Evolutionary conservation across 2,329 filamentous ascomycete genomes (phyloP), one percentile per base, ranked within the genome.

Genomic region (Fusarium dimerum): DNA sequence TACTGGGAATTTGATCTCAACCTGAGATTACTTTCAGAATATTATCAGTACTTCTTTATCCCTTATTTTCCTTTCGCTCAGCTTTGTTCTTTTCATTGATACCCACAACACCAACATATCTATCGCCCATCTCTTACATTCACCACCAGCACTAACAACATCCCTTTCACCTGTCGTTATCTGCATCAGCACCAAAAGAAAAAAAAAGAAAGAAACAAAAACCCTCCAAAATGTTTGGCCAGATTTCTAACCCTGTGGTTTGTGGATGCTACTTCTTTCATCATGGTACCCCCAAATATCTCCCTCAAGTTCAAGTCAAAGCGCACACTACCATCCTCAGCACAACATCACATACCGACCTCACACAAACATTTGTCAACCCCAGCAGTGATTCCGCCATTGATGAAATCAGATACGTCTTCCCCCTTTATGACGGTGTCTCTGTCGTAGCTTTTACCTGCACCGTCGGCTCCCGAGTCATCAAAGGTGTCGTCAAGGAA

Each of bases 341-440:
- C 3, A 80, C 78, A 2, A 79, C 72, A 15, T 77, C 76, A 2
- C 70, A 75, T 29, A 80, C 77, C 10, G 70, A 69, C 1, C 70
- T 81, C 40, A 78, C 70, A 0, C 78, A 90, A 67, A 84, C 74
- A 1, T 91, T 88, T 59, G 67, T 76, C 60, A 90, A 89, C 56
- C 78, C 83, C 0, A 75, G 76, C 2, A 44, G 54, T 15, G 40
- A 55, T 0, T 32, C 42, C 0, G 6, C 56, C 1, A 57, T 72
- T 13, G 57, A 69, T 10, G 70, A 89, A 63, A 78, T 84, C 15
- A 75, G 76, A 13, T 92, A 92, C 66, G 78, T 79, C 0, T 91
- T 92, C 56, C 88, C 88, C 0, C 75, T 92, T 0, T 89, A 87
- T 57, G 86, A 90, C 63, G 87, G 88, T 10, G 84, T 89, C 15